phyloP scores from a whole-genome alignment of 2,329 filamentous ascomycete species.

The Xylariaceae sp. region DNA sequence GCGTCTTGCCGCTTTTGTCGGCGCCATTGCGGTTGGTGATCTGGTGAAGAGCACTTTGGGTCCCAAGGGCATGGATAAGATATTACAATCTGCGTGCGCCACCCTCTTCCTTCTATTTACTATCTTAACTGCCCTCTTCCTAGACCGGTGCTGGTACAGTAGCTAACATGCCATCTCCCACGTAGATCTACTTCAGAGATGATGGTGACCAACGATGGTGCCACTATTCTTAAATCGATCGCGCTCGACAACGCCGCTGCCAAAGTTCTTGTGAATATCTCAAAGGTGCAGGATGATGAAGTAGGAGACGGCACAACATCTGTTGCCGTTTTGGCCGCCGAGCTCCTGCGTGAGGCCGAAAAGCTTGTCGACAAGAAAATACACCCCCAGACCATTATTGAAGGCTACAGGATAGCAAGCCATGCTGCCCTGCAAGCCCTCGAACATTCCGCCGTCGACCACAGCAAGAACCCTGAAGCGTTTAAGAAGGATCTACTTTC shows the following conservation, averaged over 20 bases:
- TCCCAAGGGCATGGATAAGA: slow-evolving; percentile 99
- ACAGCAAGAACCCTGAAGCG: slow-evolving; percentile 80
- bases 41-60: slow-evolving; percentile 96
- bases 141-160: background rate
- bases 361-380: slow-evolving; percentile 98
- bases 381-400: slow-evolving; percentile 98
- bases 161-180: slow-evolving; percentile 22
- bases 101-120: background rate
- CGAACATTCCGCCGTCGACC: slow-evolving; percentile 84
- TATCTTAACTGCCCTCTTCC: background rate
- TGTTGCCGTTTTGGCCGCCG: slow-evolving; percentile 93
- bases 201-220: slow-evolving; percentile 98
- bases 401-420: slow-evolving; percentile 97
- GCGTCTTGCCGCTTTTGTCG: slow-evolving; percentile 96
- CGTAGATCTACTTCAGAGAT: slow-evolving; percentile 90
- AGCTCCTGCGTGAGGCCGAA: slow-evolving; percentile 94
- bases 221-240: slow-evolving; percentile 97
- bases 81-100: slow-evolving; percentile 89
- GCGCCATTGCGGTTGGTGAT: slow-evolving; percentile 96
- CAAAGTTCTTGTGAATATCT: slow-evolving; percentile 98
- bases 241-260: slow-evolving; percentile 97
- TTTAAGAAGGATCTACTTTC: slow-evolving; percentile 90
- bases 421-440: slow-evolving; percentile 84
- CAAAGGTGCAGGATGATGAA: slow-evolving; percentile 98
- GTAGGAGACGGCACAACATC: slow-evolving; percentile 98